Base-by-base conservation (phyloP, 768 basidiomycete species). In the Pulveroboletus sp. region DNA sequence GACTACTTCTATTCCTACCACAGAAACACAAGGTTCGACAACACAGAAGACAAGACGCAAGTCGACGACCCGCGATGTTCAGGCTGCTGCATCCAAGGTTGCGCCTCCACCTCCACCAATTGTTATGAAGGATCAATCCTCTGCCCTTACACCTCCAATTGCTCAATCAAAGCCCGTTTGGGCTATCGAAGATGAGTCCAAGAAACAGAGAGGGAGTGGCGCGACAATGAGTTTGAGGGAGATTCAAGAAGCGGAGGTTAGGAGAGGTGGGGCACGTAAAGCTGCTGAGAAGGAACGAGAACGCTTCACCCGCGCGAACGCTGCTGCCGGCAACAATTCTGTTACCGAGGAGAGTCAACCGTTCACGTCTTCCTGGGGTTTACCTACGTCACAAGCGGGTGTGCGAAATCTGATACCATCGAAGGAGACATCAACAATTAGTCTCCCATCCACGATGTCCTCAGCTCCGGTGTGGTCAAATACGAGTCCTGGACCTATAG, bases 211-310 rank as follows among this genome's bases (percentile, higher is more conserved):
- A 63, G 58, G 66, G 7, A 60, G 70, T 13, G 67, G 67, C 14
- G 58, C 69, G 5, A 70, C 84, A 21, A 72, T 85, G 33, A 90
- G 89, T 54, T 71, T 99, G 33, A 84, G 93, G 48, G 93, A 98
- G 50, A 99, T 99, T 40, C 96, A 99, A 66, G 93, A 96, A 57
- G 84, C 86, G 3, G 96, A 99, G 68, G 81, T 80, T 8, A 91
- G 82, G 70, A 86, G 84, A 60, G 76, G 80, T 2, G 93, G 91
- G 59, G 82, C 77, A 10, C 80, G 86, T 38, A 94, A 88, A 65
- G 76, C 76, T 21, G 81, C 79, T 17, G 85, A 91, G 55, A 80
- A 83, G 56, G 85, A 89, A 56, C 79, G 79, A 39, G 85, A 89
- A 51, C 78, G 80, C 31, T 69, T 74, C 10, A 73, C 78, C 43